Conservation (phyloP, 441 rosid species). For the Lepidium campestre region DNA sequence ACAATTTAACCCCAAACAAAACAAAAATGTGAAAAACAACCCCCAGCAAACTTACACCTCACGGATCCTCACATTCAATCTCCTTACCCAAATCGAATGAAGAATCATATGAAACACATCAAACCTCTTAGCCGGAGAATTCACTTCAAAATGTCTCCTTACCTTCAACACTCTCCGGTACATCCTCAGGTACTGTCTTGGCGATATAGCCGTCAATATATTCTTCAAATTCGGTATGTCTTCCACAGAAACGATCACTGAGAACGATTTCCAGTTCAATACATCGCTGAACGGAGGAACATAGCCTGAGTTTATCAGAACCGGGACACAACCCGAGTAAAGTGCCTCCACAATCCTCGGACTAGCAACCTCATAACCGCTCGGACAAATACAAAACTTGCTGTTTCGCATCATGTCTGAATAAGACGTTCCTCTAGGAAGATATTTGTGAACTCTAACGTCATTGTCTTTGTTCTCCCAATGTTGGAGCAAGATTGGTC, state of each 20-base stretch:
- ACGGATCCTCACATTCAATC: constrained; percentile 60
- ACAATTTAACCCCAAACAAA: not conserved
- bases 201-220: constrained; percentile 51
- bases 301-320: constrained; percentile 67
- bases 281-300: constrained; percentile 84
- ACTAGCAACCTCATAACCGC: constrained; percentile 93
- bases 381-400: constrained; percentile 82
- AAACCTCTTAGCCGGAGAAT: constrained; percentile 69
- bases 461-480: constrained; percentile 85
- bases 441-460: constrained; percentile 58
- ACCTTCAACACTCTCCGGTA: constrained; percentile 64
- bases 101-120: constrained; percentile 95
- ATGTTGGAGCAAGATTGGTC: constrained; percentile 73
- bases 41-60: constrained; percentile 22
- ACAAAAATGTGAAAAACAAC: not conserved
- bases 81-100: constrained; percentile 85
- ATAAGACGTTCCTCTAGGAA: constrained; percentile 68
- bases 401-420: constrained; percentile 65
- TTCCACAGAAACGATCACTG: constrained; percentile 53
- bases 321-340: constrained; percentile 80
- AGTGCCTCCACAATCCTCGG: constrained; percentile 84
- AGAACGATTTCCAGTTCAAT: constrained; percentile 73
- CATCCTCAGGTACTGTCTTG: constrained; percentile 76
- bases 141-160: constrained; percentile 68
- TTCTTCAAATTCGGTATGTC: constrained; percentile 71